Conservation (phyloP, 2,329 filamentous ascomycete genomes). For the Septoria linicola region DNA sequence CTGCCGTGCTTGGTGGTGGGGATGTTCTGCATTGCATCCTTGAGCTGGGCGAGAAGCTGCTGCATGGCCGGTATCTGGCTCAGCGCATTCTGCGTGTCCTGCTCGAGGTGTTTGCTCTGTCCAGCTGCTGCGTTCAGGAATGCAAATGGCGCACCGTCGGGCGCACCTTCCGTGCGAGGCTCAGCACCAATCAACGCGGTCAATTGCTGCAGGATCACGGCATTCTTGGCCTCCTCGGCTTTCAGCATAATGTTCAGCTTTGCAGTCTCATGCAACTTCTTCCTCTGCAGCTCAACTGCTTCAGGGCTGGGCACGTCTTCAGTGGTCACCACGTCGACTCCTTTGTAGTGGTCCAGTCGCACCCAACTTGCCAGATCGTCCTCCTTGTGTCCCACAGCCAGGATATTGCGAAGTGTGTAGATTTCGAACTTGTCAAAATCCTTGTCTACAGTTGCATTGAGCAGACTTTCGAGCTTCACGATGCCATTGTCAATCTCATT, state of each 20-base stretch:
- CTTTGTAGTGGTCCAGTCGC: conserved; percentile 80
- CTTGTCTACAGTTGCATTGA: conserved; percentile 51
- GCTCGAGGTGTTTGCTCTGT: conserved; percentile 58
- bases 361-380: conserved; percentile 72
- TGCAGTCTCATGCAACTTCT: conserved; percentile 74
- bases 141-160: conserved; percentile 46
- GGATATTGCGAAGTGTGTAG: conserved; percentile 78
- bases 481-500: conserved; percentile 76
- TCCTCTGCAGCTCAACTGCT: conserved; percentile 68
- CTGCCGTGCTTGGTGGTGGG: conserved; percentile 36
- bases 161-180: conserved; percentile 13
- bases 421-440: conserved; percentile 61
- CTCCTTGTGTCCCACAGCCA: conserved; percentile 48
- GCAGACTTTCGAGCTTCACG: conserved; percentile 50
- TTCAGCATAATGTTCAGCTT: conserved; percentile 69
- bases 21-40: conserved; percentile 30
- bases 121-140: conserved; percentile 54
- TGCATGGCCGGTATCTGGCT: conserved; percentile 80
- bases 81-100: conserved; percentile 74
- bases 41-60: conserved; percentile 64
- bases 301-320: conserved; percentile 59
- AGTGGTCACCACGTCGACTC: conserved; percentile 33
- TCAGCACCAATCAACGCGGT: conserved; percentile 53
- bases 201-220: conserved; percentile 65
- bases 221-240: conserved; percentile 70